Percentiles rank a stretch among this genome's conserved stretches.
Evolutionary conservation across 2,329 filamentous ascomycete genomes (phyloP).

Genomic region (Phialophora expanda): DNA sequence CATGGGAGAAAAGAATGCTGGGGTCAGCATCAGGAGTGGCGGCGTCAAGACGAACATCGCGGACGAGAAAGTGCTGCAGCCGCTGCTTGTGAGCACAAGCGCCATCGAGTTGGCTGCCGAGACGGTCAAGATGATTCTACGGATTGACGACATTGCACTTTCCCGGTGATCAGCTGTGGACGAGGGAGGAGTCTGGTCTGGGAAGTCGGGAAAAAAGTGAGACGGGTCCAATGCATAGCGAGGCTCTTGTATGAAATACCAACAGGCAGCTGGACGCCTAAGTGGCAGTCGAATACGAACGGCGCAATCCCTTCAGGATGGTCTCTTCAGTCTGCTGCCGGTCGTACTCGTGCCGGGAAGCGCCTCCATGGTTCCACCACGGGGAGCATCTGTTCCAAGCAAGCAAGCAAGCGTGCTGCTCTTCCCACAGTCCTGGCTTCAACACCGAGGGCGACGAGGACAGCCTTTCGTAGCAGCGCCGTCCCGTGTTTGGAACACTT

Average conservation of each 20-base stretch:
- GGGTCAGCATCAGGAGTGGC: constrained; percentile 96
- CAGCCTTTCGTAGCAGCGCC: background rate
- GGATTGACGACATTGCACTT: constrained; percentile 70
- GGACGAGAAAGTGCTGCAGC: constrained; percentile 96
- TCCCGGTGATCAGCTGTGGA: constrained; percentile 44
- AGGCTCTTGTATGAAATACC: constrained; percentile 10
- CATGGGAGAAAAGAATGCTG: constrained; percentile 91
- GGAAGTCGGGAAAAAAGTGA: constrained; percentile 11
- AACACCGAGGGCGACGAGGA: background rate
- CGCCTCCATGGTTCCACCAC: background rate
- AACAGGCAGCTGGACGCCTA: background rate
- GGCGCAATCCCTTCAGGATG: background rate
- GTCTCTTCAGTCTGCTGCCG: background rate
- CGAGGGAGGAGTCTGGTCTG: background rate
- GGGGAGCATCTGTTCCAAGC: background rate
- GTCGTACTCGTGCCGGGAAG: background rate
- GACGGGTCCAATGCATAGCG: constrained; percentile 28
- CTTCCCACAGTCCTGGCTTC: background rate
- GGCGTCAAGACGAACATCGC: constrained; percentile 97
- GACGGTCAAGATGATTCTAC: constrained; percentile 93
- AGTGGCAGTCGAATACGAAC: background rate
- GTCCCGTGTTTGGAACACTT: background rate
- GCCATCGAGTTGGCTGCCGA: constrained; percentile 96
- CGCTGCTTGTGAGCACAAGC: constrained; percentile 93
- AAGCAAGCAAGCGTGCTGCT: background rate